Evolutionary conservation across 148 eudicot species (phyloP).

Genomic region (Nepenthes mirabilis): DNA sequence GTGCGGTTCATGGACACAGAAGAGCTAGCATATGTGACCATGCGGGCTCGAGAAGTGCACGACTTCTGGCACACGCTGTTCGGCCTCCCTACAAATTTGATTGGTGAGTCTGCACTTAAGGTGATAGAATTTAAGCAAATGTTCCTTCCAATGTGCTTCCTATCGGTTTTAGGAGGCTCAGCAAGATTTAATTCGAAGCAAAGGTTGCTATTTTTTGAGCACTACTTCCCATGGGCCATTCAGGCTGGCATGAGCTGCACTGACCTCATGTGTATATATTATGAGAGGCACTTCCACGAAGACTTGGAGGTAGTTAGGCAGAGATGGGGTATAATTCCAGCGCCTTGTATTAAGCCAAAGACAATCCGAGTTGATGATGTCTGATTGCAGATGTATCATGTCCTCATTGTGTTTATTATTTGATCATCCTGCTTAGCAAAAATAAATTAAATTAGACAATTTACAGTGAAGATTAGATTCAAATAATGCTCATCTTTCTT

Average conservation of each 20-base stretch:
- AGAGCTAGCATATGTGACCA: slow-evolving; percentile 76
- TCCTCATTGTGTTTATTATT: too few species aligned
- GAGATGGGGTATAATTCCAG: slow-evolving; percentile 82
- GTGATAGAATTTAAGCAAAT: slow-evolving; percentile 95
- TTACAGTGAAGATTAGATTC: too few species aligned
- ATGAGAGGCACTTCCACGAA: slow-evolving; percentile 78
- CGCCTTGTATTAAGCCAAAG: slow-evolving; percentile 34
- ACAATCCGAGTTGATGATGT: neutral
- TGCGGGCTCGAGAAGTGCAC: slow-evolving; percentile 90
- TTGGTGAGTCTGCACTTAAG: slow-evolving; percentile 87
- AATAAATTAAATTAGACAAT: too few species aligned
- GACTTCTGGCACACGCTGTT: slow-evolving; percentile 98
- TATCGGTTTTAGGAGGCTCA: slow-evolving; percentile 82
- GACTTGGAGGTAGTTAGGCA: slow-evolving; percentile 62
- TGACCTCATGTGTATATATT: slow-evolving; percentile 80
- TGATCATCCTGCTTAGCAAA: too few species aligned
- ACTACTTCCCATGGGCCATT: slow-evolving; percentile 92
- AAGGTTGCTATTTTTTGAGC: slow-evolving; percentile 57
- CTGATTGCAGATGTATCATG: too few species aligned
- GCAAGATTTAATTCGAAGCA: slow-evolving; percentile 71
- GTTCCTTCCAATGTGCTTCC: slow-evolving; percentile 84
- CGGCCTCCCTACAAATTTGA: slow-evolving; percentile 84
- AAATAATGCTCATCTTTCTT: too few species aligned
- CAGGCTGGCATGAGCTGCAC: slow-evolving; percentile 60
- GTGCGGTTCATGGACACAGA: slow-evolving; percentile 87